phyloP scores from a whole-genome alignment of 306 rosid species.

The Fragaria vesca region DNA sequence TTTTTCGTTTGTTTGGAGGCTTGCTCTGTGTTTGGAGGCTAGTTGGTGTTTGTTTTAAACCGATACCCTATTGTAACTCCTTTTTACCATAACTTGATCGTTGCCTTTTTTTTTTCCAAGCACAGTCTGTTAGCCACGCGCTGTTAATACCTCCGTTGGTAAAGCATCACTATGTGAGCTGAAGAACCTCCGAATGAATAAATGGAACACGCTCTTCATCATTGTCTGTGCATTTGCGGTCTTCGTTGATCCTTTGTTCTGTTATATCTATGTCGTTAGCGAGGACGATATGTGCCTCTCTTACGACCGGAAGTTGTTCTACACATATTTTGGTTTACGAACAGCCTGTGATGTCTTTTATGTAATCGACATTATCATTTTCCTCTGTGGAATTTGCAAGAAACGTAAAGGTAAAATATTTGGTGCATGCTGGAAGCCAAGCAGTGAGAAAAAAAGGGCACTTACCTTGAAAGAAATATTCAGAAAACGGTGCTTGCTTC shows the following conservation, averaged over 20 bases:
- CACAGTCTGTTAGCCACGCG: no score
- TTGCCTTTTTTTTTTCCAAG: no score
- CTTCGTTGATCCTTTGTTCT: background rate
- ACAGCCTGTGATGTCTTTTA: background rate
- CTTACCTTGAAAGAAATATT: background rate
- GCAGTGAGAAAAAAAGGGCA: no score
- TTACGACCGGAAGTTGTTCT: background rate
- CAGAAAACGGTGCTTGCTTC: background rate
- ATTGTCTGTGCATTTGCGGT: background rate
- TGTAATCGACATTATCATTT: background rate
- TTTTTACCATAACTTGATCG: no score
- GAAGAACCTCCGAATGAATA: no score
- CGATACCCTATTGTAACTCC: no score
- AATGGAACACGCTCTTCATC: background rate
- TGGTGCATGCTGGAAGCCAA: background rate
- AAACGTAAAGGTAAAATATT: background rate
- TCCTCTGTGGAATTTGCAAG: background rate
- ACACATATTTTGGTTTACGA: background rate
- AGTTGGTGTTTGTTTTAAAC: no score
- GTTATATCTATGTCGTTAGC: no score
- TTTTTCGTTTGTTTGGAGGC: no score
- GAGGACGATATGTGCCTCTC: background rate
- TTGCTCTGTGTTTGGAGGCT: no score
- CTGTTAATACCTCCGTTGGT: no score
- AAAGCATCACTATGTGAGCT: no score